Conservation (phyloP, 2,329 filamentous ascomycete genomes). For the Paraphaeosphaeria minitans region DNA sequence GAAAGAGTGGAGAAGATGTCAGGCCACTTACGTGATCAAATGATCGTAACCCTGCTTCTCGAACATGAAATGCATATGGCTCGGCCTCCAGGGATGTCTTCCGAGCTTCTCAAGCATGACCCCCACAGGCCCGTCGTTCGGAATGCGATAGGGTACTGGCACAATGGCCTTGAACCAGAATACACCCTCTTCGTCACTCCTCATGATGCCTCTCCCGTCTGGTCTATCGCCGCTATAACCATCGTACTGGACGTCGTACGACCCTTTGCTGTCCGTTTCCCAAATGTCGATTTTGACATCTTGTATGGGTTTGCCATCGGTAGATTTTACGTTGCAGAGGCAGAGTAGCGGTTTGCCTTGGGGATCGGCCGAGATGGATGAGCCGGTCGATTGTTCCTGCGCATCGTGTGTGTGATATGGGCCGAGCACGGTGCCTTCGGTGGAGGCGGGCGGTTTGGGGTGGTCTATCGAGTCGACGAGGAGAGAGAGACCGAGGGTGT, state of each 20-base stretch:
- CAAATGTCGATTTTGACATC: conserved; percentile 79
- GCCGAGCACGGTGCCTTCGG: conserved; percentile 80
- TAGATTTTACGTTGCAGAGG: conserved; percentile 73
- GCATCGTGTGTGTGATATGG: conserved; percentile 86
- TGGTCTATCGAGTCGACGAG: conserved; percentile 84
- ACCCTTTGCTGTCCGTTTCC: conserved; percentile 81
- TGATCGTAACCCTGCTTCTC: conserved; percentile 62
- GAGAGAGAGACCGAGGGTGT: conserved; percentile 78
- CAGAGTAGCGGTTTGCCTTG: conserved; percentile 73
- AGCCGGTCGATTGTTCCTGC: conserved; percentile 60
- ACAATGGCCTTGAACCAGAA: conserved; percentile 89
- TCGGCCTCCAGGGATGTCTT: conserved; percentile 44
- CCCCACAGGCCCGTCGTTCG: conserved; percentile 75
- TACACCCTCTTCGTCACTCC: conserved; percentile 69
- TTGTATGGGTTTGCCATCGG: conserved; percentile 63
- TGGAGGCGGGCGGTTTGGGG: conserved; percentile 71
- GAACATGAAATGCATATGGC: conserved; percentile 68
- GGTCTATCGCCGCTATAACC: conserved; percentile 60
- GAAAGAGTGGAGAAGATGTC: not conserved
- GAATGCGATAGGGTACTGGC: conserved; percentile 85
- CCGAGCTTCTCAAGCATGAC: conserved; percentile 35
- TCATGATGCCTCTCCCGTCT: conserved; percentile 74
- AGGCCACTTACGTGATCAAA: conserved; percentile 73
- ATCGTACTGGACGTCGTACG: conserved; percentile 80
- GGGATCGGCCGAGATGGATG: conserved; percentile 69